These are phyloP conservation scores for Strobilomyces echinocephalus DNA, from an alignment of 768 basidiomycete genomes.

Conservation along the genomic window DNA sequence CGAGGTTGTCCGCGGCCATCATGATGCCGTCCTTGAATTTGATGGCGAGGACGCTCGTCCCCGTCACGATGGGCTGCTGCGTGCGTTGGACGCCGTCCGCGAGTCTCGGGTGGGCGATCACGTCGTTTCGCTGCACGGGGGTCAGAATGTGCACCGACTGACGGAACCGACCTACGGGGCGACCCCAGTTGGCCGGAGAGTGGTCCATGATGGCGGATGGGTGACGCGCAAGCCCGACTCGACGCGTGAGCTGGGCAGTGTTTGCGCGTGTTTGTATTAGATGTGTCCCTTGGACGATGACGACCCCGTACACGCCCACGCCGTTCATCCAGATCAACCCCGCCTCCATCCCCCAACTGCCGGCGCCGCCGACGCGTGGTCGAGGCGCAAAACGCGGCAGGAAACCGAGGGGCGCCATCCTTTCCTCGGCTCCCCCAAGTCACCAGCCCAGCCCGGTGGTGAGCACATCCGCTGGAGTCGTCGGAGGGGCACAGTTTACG, in stretches of 20 bases:
- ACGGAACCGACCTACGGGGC: constrained; percentile 48
- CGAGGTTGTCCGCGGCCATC: constrained; percentile 97
- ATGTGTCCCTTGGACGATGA: constrained; percentile 12
- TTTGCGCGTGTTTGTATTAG: constrained; percentile 16
- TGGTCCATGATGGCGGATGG: constrained; percentile 61
- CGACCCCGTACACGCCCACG: constrained; percentile 19
- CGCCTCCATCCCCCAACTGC: constrained; percentile 13
- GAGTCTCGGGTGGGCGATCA: constrained; percentile 66
- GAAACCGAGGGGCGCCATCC: constrained; percentile 18
- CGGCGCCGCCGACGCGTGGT: constrained; percentile 22
- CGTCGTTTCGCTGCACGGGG: constrained; percentile 58
- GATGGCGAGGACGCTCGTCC: constrained; percentile 92
- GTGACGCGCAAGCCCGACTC: constrained; percentile 18
- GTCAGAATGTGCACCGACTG: neutral
- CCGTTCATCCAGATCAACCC: constrained; percentile 27
- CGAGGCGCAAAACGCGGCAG: constrained; percentile 26
- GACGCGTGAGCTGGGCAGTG: constrained; percentile 21
- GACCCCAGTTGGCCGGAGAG: constrained; percentile 80
- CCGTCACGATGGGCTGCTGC: constrained; percentile 93
- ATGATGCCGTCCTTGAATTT: constrained; percentile 96
- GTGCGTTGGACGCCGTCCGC: constrained; percentile 71
- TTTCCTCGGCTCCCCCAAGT: constrained; percentile 5
- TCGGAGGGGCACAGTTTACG: constrained; percentile 23
- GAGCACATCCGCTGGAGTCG: neutral
- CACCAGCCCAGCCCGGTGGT: constrained; percentile 8